Conservation (phyloP, 1,284 basidiomycete species). For the Heliocybe sulcata region DNA sequence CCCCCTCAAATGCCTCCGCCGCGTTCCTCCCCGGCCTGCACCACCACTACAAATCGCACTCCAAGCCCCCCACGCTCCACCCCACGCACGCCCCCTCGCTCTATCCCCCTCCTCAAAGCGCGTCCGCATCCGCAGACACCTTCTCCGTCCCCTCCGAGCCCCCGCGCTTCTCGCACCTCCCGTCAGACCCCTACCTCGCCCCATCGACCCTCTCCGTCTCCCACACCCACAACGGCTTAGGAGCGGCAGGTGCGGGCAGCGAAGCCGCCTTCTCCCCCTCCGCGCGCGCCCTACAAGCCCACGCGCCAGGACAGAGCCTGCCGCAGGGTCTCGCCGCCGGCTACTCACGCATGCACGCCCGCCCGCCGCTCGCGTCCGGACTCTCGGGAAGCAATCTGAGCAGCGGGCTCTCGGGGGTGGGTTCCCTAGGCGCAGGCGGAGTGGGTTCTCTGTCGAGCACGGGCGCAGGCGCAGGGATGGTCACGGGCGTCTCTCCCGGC, state of each 20-base stretch:
- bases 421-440: too few species aligned
- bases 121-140: too few species aligned
- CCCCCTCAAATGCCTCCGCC: conserved; percentile 67
- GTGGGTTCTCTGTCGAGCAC: too few species aligned
- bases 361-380: conserved; percentile 44
- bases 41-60: conserved; percentile 45
- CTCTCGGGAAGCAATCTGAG: too few species aligned
- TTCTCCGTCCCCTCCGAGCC: too few species aligned
- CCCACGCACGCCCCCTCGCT: conserved; percentile 14
- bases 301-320: conserved; percentile 82
- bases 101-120: too few species aligned
- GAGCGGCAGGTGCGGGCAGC: conserved; percentile 19
- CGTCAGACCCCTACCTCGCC: neutral
- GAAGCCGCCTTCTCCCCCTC: conserved; percentile 48
- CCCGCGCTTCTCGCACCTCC: too few species aligned
- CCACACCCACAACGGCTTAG: conserved; percentile 13
- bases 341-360: conserved; percentile 75
- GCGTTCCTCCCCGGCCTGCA: conserved; percentile 69
- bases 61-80: too few species aligned
- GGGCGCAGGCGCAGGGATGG: too few species aligned
- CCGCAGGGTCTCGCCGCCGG: conserved; percentile 85
- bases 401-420: too few species aligned
- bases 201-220: neutral
- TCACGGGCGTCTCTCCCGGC: neutral
- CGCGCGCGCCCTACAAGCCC: conserved; percentile 62